Percentiles rank a stretch among this genome's conserved stretches.
phyloP scores from a whole-genome alignment of 2,329 filamentous ascomycete species.

The Orbilia quercus region DNA sequence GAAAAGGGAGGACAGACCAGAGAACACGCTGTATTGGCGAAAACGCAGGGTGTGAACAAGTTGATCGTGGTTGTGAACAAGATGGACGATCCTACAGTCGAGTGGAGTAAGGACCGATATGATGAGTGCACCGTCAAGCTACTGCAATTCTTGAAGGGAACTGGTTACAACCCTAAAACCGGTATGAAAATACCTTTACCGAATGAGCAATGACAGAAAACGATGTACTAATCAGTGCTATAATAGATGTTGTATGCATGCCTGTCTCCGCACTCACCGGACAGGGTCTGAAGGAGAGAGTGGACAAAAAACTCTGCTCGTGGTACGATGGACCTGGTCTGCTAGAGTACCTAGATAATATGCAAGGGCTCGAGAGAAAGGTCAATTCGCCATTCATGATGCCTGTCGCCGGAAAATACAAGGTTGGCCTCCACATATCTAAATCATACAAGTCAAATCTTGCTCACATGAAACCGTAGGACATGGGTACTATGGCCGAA shows the following conservation, averaged over 20 bases:
- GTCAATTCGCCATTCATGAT: constrained; percentile 99
- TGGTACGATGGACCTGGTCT: constrained; percentile 93
- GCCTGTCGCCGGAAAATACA: constrained; percentile 94
- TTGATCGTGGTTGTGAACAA: constrained; percentile 96
- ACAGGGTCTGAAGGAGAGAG: constrained; percentile 85
- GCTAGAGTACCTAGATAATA: constrained; percentile 92
- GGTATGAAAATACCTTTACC: constrained; percentile 56
- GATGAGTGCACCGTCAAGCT: constrained; percentile 94
- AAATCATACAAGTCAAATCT: not conserved
- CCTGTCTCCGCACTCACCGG: constrained; percentile 91
- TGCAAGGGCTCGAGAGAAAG: constrained; percentile 93
- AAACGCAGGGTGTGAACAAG: constrained; percentile 98
- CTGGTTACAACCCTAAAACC: constrained; percentile 92
- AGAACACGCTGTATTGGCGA: constrained; percentile 96
- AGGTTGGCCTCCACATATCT: constrained; percentile 61
- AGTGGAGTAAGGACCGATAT: constrained; percentile 94
- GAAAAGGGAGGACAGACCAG: constrained; percentile 96
- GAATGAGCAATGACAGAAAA: not conserved
- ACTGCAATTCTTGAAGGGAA: constrained; percentile 84
- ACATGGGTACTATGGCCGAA: constrained; percentile 97
- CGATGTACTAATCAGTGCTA: constrained; percentile 36
- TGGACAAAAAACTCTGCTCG: constrained; percentile 78
- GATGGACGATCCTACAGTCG: constrained; percentile 97
- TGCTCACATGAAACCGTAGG: constrained; percentile 62
- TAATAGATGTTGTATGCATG: constrained; percentile 89